A percentile compares a stretch with the other conserved stretches of the same genome.
Conservation (phyloP, 495 filamentous ascomycete species). For the Penicillium canariense region DNA sequence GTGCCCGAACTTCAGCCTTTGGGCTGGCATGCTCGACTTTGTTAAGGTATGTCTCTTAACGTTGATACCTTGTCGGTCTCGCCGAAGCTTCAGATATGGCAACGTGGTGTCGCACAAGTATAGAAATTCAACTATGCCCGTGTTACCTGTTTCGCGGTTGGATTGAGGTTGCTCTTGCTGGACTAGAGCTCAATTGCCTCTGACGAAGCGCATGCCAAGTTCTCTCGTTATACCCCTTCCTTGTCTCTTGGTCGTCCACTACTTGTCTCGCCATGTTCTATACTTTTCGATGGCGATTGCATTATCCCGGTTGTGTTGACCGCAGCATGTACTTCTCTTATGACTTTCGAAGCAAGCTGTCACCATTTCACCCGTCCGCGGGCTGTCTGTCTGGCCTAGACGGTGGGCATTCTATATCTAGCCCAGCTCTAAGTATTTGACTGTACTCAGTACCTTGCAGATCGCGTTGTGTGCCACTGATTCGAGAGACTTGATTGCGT, state of each 20-base stretch:
- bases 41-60: constrained; percentile 64
- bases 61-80: constrained; percentile 35
- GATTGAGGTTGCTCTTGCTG: constrained; percentile 38
- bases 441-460: neutral
- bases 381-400: neutral
- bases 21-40: constrained; percentile 84
- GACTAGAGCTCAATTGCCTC: constrained; percentile 21
- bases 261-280: neutral
- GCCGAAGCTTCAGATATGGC: constrained; percentile 19
- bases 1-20: constrained; percentile 88
- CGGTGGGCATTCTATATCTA: constrained; percentile 7
- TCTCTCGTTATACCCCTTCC: no score
- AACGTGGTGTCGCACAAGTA: constrained; percentile 20
- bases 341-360: constrained; percentile 5
- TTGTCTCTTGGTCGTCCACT: constrained; percentile 5
- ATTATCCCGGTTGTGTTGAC: constrained; percentile 12
- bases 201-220: neutral
- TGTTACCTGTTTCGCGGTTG: constrained; percentile 35
- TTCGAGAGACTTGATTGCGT: neutral
- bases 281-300: neutral
- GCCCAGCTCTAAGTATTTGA: constrained; percentile 9
- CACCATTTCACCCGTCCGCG: constrained; percentile 11
- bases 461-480: neutral
- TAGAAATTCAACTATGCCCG: constrained; percentile 23
- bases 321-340: constrained; percentile 16